Base-by-base conservation (phyloP, 2,329 filamentous ascomycete species). In the Gliomastix tumulicola region DNA sequence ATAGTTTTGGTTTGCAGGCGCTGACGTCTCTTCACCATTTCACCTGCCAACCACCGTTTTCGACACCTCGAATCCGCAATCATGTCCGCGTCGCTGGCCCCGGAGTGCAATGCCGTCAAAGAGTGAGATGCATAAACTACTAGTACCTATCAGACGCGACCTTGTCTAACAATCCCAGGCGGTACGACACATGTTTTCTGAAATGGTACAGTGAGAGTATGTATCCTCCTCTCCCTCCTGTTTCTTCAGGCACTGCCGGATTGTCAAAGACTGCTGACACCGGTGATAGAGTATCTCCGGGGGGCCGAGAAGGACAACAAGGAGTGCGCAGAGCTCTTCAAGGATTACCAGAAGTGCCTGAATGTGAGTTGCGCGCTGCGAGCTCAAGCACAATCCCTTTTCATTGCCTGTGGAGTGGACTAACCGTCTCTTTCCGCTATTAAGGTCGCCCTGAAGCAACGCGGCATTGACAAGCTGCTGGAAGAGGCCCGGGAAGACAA, bases 191-290 rank as follows among this genome's bases (percentile, higher is more conserved):
- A 36, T 98, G 92, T 66, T 98, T 98, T 59, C 68, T 98, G 45
- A 97, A 95, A 65, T 98, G 92, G 92, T 98, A 98, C 62, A 96
- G 89, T 56, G 92, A 98, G 65, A 97, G 92, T 96, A 71, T 41
- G 82, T 61, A n/a, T n/a, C 36, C 23, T 31, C 7, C 35, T 41
- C 28, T 35, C 35, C 48, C 49, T 34, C 46, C 11, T 21, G 7
- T 7, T 9, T 19, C 17, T 7, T 12, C 30, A 34, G n/a, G n/a
- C n/a, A n/a, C n/a, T n/a, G n/a, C n/a, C n/a, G n/a, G n/a, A 41
- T 33, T 13, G 18, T 37, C 13, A 7, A 30, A 10, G 22, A 13
- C 33, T 5, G 17, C 45, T 51, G 35, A 53, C 34, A 38, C 31
- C 6, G 3, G 7, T 13, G 20, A 11, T 46, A 92, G 92, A 96